A percentile compares a stretch with the other conserved stretches of the same genome.
phyloP scores from a whole-genome alignment of 331 rosid species.

The Rosa hybrid region DNA sequence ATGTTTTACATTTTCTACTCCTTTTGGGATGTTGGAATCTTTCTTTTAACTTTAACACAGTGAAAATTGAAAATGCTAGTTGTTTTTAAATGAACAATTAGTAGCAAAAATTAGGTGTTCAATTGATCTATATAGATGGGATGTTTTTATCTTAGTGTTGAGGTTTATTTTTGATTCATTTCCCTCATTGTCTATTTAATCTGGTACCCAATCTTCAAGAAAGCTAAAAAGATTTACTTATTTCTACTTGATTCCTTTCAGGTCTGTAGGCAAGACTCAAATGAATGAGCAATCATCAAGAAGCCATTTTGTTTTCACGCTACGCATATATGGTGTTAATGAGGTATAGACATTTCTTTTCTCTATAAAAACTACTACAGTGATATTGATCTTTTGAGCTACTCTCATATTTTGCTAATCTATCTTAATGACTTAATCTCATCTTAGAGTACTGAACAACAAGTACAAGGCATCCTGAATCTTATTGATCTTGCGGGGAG shows the following conservation, averaged over 20 bases:
- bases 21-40: not conserved
- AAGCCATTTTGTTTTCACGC: constrained; percentile 97
- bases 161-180: not conserved
- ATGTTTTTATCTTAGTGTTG: not conserved
- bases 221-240: not conserved
- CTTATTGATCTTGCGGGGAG: constrained; percentile 97
- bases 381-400: not conserved
- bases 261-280: constrained; percentile 99
- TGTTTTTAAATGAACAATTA: not conserved
- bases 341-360: constrained; percentile 55
- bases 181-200: not conserved
- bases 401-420: constrained; percentile 16
- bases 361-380: not conserved
- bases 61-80: constrained; percentile 10
- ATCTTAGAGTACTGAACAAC: constrained; percentile 80
- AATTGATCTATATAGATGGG: not conserved
- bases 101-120: not conserved
- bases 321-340: constrained; percentile 82
- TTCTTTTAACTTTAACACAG: not conserved
- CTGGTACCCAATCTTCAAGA: not conserved
- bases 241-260: constrained; percentile 30
- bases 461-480: constrained; percentile 91
- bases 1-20: not conserved
- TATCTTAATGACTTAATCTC: constrained; percentile 1
- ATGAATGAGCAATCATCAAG: constrained; percentile 98